A percentile compares a stretch with the other conserved stretches of the same genome.
Conservation (phyloP, 176 grass and related monocot genomes). For the Triticum dicoccoides region DNA sequence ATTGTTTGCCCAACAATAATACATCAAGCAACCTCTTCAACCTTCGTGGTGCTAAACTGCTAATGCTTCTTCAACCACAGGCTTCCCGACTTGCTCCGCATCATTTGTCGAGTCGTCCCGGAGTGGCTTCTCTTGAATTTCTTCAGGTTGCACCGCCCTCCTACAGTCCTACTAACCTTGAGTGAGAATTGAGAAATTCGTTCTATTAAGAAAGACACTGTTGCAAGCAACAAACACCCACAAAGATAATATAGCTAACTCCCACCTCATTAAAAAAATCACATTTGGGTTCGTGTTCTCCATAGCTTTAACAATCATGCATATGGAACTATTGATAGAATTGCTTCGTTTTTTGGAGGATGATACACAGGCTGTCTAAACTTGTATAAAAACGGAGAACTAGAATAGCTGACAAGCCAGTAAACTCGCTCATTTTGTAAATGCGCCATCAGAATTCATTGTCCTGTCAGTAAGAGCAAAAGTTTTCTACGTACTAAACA, state of each 20-base stretch:
- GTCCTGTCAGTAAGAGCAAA: background rate
- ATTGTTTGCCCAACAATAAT: too few relatives aligned
- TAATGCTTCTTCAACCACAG: too few relatives aligned
- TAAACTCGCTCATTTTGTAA: background rate
- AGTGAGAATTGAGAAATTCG: too few relatives aligned
- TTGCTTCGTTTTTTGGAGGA: background rate
- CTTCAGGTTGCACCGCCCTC: too few relatives aligned
- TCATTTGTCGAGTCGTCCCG: too few relatives aligned
- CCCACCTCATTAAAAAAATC: background rate
- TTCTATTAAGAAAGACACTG: too few relatives aligned
- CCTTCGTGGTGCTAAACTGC: too few relatives aligned
- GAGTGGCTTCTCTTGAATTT: too few relatives aligned
- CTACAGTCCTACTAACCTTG: too few relatives aligned
- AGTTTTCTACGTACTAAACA: background rate
- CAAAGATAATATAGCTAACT: background rate
- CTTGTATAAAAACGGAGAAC: background rate
- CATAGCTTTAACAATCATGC: background rate
- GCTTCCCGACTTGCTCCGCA: too few relatives aligned
- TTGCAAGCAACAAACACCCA: too few relatives aligned
- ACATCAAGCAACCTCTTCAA: too few relatives aligned
- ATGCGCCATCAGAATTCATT: background rate
- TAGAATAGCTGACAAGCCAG: background rate
- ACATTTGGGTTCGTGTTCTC: background rate
- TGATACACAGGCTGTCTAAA: background rate
- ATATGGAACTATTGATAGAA: background rate